Base-by-base conservation (phyloP, 192 early-diverging fungal species). In the Kickxella alabastrina region DNA sequence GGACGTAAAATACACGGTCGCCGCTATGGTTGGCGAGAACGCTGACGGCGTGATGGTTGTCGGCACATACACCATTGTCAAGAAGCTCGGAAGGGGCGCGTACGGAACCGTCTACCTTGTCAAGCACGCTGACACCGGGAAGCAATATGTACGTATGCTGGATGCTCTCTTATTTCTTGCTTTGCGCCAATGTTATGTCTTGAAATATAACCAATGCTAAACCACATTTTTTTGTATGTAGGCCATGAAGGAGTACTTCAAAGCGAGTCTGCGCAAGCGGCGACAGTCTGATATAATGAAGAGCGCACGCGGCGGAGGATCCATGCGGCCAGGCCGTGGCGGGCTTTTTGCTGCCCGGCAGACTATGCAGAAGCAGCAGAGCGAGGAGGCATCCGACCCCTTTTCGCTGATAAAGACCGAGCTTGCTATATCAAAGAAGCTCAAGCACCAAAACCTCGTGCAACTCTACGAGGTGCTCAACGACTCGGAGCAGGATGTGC, bases 241-340 rank as follows among this genome's bases (percentile, higher is more conserved):
- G 74, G 95, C 95, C 14, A 85, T 96, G 44, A 98, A 98, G 75
- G 95, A 93, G 72, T 95, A 93, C 49, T 83, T 82, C 71, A 96
- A 95, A 59, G 78, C 87, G 14, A 83, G 88, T 38, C 68, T 98
- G 37, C 82, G 89, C 21, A 85, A 86, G 42, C 80, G 81, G 38
- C 79, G 80, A 47, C 80, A 82, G 69, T 72, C 81, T 0, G 77
- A 82, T 26, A 37, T 62, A 43, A 52, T 75, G 67, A 59, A 39
- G 12, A 10, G 23, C 15, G 6, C 48, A 2, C 51, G 57, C 13
- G 51, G 54, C 36, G 65, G 78, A 10, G 84, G 79, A 12, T 82
- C 78, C 49, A 82, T 79, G 39, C 65, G 63, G 21, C 74, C 66
- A 14, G 85, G 82, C 6, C 71, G 80, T 10, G 66, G 74, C 5